Evolutionary conservation across 1,284 basidiomycete species (phyloP).

Genomic region (Wolfiporia cocos): DNA sequence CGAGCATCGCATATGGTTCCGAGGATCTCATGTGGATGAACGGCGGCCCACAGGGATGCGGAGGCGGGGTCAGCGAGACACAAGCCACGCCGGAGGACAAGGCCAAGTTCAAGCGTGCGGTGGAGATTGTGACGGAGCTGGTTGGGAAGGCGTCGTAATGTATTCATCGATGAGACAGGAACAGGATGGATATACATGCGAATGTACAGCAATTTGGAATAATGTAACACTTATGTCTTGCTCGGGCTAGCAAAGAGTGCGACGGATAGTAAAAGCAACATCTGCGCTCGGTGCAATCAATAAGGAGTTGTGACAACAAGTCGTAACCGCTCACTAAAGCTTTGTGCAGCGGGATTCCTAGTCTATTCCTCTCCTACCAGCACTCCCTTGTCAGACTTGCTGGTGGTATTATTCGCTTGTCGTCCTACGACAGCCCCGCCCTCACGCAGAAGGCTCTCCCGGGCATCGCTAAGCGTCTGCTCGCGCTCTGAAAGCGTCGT

Average conservation of each 20-base stretch:
- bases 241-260: too few relatives aligned
- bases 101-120: constrained; percentile 57
- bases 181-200: background rate
- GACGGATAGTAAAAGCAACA: too few relatives aligned
- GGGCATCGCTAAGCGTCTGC: constrained; percentile 15
- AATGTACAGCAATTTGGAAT: too few relatives aligned
- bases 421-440: constrained; percentile 21
- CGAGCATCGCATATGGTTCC: constrained; percentile 56
- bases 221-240: too few relatives aligned
- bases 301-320: too few relatives aligned
- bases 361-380: too few relatives aligned
- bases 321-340: too few relatives aligned
- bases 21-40: constrained; percentile 57
- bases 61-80: constrained; percentile 40
- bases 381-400: too few relatives aligned
- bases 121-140: constrained; percentile 55
- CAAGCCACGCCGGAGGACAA: constrained; percentile 55
- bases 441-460: constrained; percentile 19
- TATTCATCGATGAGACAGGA: background rate
- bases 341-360: too few relatives aligned
- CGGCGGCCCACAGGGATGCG: constrained; percentile 55
- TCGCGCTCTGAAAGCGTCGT: constrained; percentile 18
- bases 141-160: constrained; percentile 30
- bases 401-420: too few relatives aligned
- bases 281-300: too few relatives aligned